Base-by-base conservation (phyloP, 768 basidiomycete genomes). In the Lentinula edodes region DNA sequence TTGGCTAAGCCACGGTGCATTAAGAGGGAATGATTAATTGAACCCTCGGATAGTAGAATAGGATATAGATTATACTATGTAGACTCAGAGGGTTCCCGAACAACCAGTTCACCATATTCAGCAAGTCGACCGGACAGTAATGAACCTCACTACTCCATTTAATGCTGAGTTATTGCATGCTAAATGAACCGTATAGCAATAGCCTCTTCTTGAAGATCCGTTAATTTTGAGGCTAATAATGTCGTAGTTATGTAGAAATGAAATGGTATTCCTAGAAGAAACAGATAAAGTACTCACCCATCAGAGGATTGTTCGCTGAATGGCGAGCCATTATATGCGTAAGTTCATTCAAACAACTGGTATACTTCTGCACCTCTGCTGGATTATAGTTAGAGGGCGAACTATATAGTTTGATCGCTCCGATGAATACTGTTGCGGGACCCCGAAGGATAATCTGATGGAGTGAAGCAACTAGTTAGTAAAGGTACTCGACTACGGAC, bases 231-330 rank as follows among this genome's bases (percentile, higher is more conserved):
- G 46, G 46, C 46, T 48, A 20, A 20, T 16, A 16, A 48, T 28
- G 32, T 35, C 6, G 23, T 23, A 56, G 46, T 10, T 7, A 56
- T 6, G 2, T 16, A 16, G 23, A 9, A 28, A 20, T 23, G 28
- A 23, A 36, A 55, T 32, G 12, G 4, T 16, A 41, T 18, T 35
- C 0, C 5, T 45, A 10, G 2, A 9, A 48, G 16, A 2, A n/a
- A 20, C 58, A 38, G n/a, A 32, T 34, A 23, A 28, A 57, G 32
- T 10, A 60, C 59, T 7, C 39, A 60, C 59, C 41, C 59, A 60
- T 60, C 35, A 60, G 28, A 35, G 51, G 48, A 52, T 34, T 38
- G 18, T 36, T 34, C 13, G 5, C 5, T 28, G 51, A 34, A 32
- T 18, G 35, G 1, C 51, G 36, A 32, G 32, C 28, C 59, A 60